phyloP scores from a whole-genome alignment of 768 basidiomycete genomes.

The Tylopilus rubrobrunneus region DNA sequence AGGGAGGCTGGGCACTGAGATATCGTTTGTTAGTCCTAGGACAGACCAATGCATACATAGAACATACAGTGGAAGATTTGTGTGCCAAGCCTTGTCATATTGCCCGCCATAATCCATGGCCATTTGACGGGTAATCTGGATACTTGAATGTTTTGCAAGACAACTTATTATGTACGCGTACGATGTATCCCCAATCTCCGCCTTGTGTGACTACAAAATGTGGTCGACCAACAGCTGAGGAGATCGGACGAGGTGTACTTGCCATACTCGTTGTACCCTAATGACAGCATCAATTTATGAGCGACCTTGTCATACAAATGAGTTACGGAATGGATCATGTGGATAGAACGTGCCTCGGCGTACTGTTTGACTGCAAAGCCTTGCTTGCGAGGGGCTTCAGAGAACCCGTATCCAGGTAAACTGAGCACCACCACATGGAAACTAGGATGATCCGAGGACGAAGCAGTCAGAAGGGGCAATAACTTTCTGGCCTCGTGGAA shows the following conservation, averaged over 20 bases:
- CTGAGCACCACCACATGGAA: constrained; percentile 62
- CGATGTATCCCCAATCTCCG: constrained; percentile 44
- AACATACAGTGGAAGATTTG: constrained; percentile 43
- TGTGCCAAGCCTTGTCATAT: constrained; percentile 50
- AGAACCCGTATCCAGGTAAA: constrained; percentile 61
- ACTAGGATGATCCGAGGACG: constrained; percentile 42
- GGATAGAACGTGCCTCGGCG: constrained; percentile 41
- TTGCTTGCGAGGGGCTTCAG: constrained; percentile 49
- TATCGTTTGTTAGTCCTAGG: too few relatives aligned
- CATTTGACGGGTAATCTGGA: constrained; percentile 32
- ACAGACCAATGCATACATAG: too few relatives aligned
- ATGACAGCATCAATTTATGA: constrained; percentile 46
- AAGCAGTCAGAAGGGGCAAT: constrained; percentile 46
- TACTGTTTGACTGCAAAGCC: constrained; percentile 51
- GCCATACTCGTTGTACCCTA: constrained; percentile 51
- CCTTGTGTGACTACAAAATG: constrained; percentile 40
- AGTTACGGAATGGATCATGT: too few relatives aligned
- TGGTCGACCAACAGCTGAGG: neutral
- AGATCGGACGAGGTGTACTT: neutral
- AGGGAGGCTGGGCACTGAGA: constrained; percentile 24
- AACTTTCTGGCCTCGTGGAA: constrained; percentile 49
- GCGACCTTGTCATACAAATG: constrained; percentile 29
- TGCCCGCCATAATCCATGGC: constrained; percentile 36
- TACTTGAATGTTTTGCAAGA: too few relatives aligned
- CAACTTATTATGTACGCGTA: constrained; percentile 15